phyloP scores from a whole-genome alignment of 2,329 filamentous ascomycete species.

The Purpureocillium takamizusanense region DNA sequence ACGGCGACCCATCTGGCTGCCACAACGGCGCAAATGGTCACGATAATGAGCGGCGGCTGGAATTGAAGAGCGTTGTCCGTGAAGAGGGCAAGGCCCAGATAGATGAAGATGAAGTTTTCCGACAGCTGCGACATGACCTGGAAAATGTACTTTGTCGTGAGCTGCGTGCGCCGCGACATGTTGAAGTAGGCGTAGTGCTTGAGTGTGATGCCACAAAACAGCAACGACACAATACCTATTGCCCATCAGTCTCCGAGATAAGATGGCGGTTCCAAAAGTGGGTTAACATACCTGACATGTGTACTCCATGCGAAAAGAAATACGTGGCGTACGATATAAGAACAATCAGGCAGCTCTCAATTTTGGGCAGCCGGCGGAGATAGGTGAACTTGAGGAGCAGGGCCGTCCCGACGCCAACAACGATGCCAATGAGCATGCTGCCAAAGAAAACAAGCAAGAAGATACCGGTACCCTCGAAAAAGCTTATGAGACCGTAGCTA shows the following conservation, averaged over 20 bases:
- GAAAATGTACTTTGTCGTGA: slow-evolving; percentile 97
- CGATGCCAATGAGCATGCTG: slow-evolving; percentile 78
- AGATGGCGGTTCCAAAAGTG: neutral
- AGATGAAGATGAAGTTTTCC: slow-evolving; percentile 99
- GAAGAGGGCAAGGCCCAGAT: slow-evolving; percentile 88
- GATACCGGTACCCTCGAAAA: slow-evolving; percentile 86
- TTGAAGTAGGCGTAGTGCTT: slow-evolving; percentile 99
- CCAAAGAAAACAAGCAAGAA: slow-evolving; percentile 96
- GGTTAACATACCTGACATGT: slow-evolving; percentile 76
- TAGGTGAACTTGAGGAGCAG: slow-evolving; percentile 91
- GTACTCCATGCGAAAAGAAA: slow-evolving; percentile 92
- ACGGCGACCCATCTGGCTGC: slow-evolving; percentile 88
- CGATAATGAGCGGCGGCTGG: slow-evolving; percentile 89
- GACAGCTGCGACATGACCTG: slow-evolving; percentile 89
- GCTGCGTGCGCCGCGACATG: slow-evolving; percentile 94
- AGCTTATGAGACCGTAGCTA: slow-evolving; percentile 66
- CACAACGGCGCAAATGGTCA: slow-evolving; percentile 86
- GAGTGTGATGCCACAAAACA: slow-evolving; percentile 96
- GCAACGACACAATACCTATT: slow-evolving; percentile 82
- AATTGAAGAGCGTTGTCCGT: slow-evolving; percentile 83
- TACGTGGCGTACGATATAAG: slow-evolving; percentile 94
- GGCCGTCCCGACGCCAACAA: slow-evolving; percentile 80
- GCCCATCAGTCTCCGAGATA: slow-evolving; percentile 1
- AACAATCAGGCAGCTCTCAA: slow-evolving; percentile 89
- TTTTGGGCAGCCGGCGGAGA: slow-evolving; percentile 86